These are phyloP conservation scores for Achaetomiella virescens DNA, from an alignment of 495 filamentous ascomycete genomes.

Conservation along the genomic window DNA sequence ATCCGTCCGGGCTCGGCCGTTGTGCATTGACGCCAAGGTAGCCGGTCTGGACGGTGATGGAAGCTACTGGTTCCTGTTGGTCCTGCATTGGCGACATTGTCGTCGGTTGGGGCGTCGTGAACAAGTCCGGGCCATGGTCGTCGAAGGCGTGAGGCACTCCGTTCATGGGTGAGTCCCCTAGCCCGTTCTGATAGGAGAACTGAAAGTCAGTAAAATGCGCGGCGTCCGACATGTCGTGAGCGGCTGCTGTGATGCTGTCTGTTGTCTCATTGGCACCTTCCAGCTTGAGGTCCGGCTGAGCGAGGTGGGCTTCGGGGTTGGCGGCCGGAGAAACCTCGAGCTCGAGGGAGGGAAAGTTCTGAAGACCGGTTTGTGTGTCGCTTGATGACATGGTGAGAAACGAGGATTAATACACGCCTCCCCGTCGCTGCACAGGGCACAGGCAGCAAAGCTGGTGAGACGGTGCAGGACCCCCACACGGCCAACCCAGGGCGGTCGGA, in stretches of 20 bases:
- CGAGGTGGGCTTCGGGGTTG: conserved; percentile 17
- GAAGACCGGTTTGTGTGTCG: conserved; percentile 17
- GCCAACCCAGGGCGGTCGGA: conserved; percentile 8
- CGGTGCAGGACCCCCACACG: conserved; percentile 18
- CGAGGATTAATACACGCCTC: too few relatives aligned
- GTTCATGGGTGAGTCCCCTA: conserved; percentile 38
- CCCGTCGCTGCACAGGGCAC: neutral
- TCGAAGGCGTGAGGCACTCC: conserved; percentile 29
- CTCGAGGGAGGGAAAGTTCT: conserved; percentile 23
- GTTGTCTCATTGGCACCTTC: conserved; percentile 24
- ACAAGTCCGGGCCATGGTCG: conserved; percentile 36
- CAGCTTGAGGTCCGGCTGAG: conserved; percentile 27
- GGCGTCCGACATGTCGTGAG: conserved; percentile 28
- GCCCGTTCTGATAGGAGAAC: conserved; percentile 38
- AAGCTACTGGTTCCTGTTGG: conserved; percentile 34
- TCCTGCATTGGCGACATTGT: conserved; percentile 38
- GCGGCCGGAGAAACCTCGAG: conserved; percentile 25
- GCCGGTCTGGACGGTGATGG: conserved; percentile 28
- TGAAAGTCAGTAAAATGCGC: conserved; percentile 43
- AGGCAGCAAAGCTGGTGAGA: conserved; percentile 10
- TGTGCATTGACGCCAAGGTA: conserved; percentile 19
- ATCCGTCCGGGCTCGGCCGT: conserved; percentile 35
- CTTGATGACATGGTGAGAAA: conserved; percentile 25
- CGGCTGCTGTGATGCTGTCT: conserved; percentile 27
- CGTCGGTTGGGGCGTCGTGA: conserved; percentile 28